phyloP scores from a whole-genome alignment of 495 filamentous ascomycete genomes.

The Podospora appendiculata region DNA sequence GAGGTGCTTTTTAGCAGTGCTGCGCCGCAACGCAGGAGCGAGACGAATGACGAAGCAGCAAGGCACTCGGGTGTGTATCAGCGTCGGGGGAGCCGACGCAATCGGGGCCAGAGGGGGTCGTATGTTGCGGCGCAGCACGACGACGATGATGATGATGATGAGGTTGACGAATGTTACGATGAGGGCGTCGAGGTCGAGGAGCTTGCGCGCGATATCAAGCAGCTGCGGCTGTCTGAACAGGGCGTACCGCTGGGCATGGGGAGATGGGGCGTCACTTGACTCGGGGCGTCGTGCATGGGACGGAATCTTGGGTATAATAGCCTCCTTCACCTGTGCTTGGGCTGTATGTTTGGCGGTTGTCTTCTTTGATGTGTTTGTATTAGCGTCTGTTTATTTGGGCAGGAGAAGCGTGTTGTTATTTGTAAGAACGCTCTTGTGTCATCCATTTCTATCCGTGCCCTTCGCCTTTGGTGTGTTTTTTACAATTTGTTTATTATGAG shows the following conservation, averaged over 20 bases:
- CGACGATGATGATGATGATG: not conserved
- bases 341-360: too few relatives aligned
- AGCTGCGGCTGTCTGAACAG: slow-evolving; percentile 7
- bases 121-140: not conserved
- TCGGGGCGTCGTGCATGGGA: not conserved
- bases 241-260: slow-evolving; percentile 2
- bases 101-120: not conserved
- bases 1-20: slow-evolving; percentile 8
- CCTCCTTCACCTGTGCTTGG: too few relatives aligned
- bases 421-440: too few relatives aligned
- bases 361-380: too few relatives aligned
- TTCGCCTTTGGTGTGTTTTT: too few relatives aligned
- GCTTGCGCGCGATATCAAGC: slow-evolving; percentile 8
- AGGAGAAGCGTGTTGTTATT: too few relatives aligned
- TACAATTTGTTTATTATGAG: too few relatives aligned
- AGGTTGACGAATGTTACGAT: slow-evolving; percentile 13
- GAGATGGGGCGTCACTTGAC: slow-evolving; percentile 8
- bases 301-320: not conserved
- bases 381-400: too few relatives aligned
- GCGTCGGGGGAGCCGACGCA: slow-evolving; percentile 1
- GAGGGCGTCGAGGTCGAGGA: slow-evolving; percentile 17
- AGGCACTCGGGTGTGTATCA: not conserved
- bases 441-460: too few relatives aligned
- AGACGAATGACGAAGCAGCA: too few relatives aligned
- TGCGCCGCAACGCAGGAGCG: not conserved